Evolutionary conservation across 352 stramenopile species (phyloP).

Genomic region (Thalassiosira hispida): DNA sequence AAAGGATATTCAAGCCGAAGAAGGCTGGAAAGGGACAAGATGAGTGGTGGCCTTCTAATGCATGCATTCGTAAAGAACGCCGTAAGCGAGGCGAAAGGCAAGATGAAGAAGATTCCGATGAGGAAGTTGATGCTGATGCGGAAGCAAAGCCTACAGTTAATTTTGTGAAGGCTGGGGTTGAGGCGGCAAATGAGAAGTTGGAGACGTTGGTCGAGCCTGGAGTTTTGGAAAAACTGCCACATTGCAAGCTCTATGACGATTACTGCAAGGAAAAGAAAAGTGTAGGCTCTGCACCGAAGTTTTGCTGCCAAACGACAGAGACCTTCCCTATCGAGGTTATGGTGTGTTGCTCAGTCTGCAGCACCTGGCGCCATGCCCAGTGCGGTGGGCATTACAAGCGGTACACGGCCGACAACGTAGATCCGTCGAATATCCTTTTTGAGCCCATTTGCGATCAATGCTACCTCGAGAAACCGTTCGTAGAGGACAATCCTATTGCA

Average conservation of each 20-base stretch:
- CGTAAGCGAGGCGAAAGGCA: conserved; percentile 36
- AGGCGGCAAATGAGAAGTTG: conserved; percentile 52
- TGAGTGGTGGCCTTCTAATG: conserved; percentile 73
- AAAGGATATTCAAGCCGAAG: conserved; percentile 12
- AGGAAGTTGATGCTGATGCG: conserved; percentile 24
- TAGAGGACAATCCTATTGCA: conserved; percentile 49
- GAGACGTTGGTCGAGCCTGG: conserved; percentile 62
- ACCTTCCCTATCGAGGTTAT: conserved; percentile 74
- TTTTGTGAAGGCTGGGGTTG: conserved; percentile 56
- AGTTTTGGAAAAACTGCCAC: conserved; percentile 79
- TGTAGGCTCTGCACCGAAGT: conserved; percentile 47
- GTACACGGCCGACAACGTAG: conserved; percentile 62
- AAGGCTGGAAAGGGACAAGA: conserved; percentile 13
- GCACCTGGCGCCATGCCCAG: conserved; percentile 78
- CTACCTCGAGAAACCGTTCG: conserved; percentile 64
- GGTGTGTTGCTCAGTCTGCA: conserved; percentile 81
- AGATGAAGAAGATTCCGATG: conserved; percentile 57
- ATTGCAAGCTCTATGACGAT: conserved; percentile 75
- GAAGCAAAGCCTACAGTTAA: conserved; percentile 14
- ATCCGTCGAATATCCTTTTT: conserved; percentile 56
- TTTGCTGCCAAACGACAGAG: conserved; percentile 81
- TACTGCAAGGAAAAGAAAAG: conserved; percentile 55
- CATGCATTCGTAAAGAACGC: conserved; percentile 63
- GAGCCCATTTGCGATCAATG: conserved; percentile 75
- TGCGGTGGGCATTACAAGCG: conserved; percentile 81